Evolutionary conservation across 1,139 yeast species (phyloP).

Genomic region (Wickerhamomyces sp.): DNA sequence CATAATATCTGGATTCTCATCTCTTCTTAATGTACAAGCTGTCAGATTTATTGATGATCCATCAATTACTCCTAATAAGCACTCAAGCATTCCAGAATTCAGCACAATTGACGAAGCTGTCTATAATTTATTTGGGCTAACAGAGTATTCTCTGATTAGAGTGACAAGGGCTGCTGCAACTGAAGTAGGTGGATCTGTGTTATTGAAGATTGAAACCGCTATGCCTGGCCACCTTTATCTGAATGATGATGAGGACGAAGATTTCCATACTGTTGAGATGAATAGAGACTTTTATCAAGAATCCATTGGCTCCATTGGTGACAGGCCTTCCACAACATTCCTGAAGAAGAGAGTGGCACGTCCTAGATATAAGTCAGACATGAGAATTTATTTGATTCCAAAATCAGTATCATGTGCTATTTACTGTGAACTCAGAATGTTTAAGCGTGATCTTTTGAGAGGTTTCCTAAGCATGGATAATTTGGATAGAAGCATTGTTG

Average conservation of each 20-base stretch:
- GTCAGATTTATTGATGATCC: slow-evolving; percentile 18
- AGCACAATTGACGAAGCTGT: slow-evolving; percentile 45
- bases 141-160: slow-evolving; percentile 42
- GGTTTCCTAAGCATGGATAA: slow-evolving; percentile 38
- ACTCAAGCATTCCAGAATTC: slow-evolving; percentile 38
- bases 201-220: slow-evolving; percentile 51
- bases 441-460: slow-evolving; percentile 47
- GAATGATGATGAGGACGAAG: slow-evolving; percentile 37
- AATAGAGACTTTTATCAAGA: slow-evolving; percentile 16
- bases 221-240: slow-evolving; percentile 47
- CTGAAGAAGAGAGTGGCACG: slow-evolving; percentile 36
- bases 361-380: slow-evolving; percentile 40
- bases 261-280: slow-evolving; percentile 28
- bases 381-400: slow-evolving; percentile 39
- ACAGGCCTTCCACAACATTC: slow-evolving; percentile 43
- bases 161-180: slow-evolving; percentile 52
- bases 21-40: slow-evolving; percentile 20
- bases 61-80: slow-evolving; percentile 21
- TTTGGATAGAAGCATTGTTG: slow-evolving; percentile 27
- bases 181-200: slow-evolving; percentile 45
- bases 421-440: slow-evolving; percentile 46
- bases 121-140: slow-evolving; percentile 35
- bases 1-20: slow-evolving; percentile 18
- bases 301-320: slow-evolving; percentile 37
- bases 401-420: slow-evolving; percentile 33